These are phyloP conservation scores for Tricholoma sp. DNA, from an alignment of 768 basidiomycete genomes.

Conservation along the genomic window DNA sequence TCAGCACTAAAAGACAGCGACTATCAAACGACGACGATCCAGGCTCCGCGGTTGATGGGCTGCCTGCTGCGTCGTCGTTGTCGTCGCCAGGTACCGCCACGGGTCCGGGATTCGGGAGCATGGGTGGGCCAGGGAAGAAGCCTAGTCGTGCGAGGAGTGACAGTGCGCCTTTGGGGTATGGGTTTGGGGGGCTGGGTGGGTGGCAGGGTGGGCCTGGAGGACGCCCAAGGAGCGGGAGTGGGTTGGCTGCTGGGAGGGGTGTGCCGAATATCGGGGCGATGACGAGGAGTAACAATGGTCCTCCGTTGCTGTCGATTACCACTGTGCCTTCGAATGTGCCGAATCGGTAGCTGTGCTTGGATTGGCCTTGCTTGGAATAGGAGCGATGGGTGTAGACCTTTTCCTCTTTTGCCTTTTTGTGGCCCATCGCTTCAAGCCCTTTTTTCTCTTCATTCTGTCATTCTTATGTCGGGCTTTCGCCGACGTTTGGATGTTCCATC, in stretches of 20 bases:
- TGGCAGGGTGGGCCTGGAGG: constrained; percentile 28
- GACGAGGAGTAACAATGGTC: constrained; percentile 21
- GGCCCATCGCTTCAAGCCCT: neutral
- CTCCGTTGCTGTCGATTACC: constrained; percentile 26
- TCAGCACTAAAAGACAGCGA: constrained; percentile 48
- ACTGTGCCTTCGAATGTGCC: constrained; percentile 21
- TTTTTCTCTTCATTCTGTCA: neutral
- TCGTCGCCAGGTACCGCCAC: constrained; percentile 28
- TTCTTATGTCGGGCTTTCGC: neutral
- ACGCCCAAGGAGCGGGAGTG: constrained; percentile 49
- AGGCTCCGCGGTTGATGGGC: constrained; percentile 17
- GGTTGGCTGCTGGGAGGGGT: constrained; percentile 33
- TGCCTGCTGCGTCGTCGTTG: constrained; percentile 22
- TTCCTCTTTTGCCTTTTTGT: neutral
- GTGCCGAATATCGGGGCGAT: constrained; percentile 35
- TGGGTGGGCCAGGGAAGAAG: constrained; percentile 29
- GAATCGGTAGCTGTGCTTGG: constrained; percentile 3
- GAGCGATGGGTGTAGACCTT: neutral
- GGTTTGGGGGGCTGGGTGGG: constrained; percentile 18
- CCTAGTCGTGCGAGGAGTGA: constrained; percentile 61
- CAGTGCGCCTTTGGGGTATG: constrained; percentile 62
- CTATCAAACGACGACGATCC: constrained; percentile 32
- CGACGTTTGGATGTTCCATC: neutral
- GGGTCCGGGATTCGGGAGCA: constrained; percentile 11
- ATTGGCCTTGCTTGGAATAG: neutral